These are phyloP conservation scores for Phaffomyces antillensis DNA, from an alignment of 805 yeast genomes.

Conservation along the genomic window DNA sequence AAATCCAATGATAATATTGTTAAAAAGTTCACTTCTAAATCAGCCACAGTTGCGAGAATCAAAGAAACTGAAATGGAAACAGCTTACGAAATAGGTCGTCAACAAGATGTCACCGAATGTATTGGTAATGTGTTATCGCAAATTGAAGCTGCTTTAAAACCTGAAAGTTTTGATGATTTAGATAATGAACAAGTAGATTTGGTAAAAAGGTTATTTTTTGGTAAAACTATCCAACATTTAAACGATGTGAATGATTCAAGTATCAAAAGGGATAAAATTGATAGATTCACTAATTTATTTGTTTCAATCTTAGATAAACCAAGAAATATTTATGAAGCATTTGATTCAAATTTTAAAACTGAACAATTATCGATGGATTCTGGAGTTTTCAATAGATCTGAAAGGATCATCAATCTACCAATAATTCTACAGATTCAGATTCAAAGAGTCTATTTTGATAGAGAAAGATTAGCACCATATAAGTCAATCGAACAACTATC, in stretches of 20 bases:
- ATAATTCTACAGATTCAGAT: slow-evolving; percentile 84
- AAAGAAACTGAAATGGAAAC: slow-evolving; percentile 61
- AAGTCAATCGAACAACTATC: slow-evolving; percentile 80
- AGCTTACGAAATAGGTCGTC: slow-evolving; percentile 77
- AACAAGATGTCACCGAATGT: slow-evolving; percentile 97
- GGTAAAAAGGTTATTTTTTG: slow-evolving; percentile 75
- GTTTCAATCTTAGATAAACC: slow-evolving; percentile 89
- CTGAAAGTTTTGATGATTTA: slow-evolving; percentile 48
- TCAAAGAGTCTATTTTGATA: slow-evolving; percentile 88
- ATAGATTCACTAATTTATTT: slow-evolving; percentile 72
- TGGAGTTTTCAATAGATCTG: slow-evolving; percentile 66
- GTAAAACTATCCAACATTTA: slow-evolving; percentile 75
- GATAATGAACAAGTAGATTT: slow-evolving; percentile 82
- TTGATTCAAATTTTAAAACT: slow-evolving; percentile 71
- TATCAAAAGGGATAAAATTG: slow-evolving; percentile 46
- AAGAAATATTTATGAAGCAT: slow-evolving; percentile 79
- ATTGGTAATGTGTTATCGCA: slow-evolving; percentile 90
- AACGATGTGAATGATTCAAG: slow-evolving; percentile 35
- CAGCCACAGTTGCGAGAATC: slow-evolving; percentile 24
- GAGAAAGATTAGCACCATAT: slow-evolving; percentile 63
- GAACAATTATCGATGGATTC: slow-evolving; percentile 63
- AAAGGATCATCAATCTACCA: slow-evolving; percentile 69
- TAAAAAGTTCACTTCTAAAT: slow-evolving; percentile 1
- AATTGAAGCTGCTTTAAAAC: slow-evolving; percentile 79
- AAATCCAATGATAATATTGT: background rate